Evolutionary conservation across 805 yeast genomes (phyloP), one percentile per base, ranked within the genome.

Genomic region (Metschnikowia noctiluminum): DNA sequence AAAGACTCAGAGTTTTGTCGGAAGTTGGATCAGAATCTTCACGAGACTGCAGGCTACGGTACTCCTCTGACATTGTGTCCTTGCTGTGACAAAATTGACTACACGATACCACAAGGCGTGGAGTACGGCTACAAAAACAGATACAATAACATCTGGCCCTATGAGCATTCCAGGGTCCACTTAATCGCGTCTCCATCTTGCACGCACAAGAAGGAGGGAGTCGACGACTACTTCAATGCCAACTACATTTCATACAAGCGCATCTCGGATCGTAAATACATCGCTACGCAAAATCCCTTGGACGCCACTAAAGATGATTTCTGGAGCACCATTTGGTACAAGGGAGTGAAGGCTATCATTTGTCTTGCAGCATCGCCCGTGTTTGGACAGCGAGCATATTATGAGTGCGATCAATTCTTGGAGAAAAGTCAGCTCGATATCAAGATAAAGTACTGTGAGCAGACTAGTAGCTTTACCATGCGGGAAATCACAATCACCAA

Each of bases 81-180:
- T 2, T 62, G 64, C 32, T 74, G 78, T 58, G 77, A 73, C 50
- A 60, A 62, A 4, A 72, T 66, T 41, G 58, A 58, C 21, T 74
- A 71, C 49, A 63, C 64, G 42, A 60, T 74, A 14, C 78, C 79
- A 1, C 58, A 63, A 45, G 97, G 96, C 7, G 82, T 90, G 38
- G 96, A 89, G 64, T 74, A 82, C 38, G 92, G 95, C 27, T 65
- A 77, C 45, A 90, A 90, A 61, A 89, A 91, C 65, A 70, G 98
- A 51, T 91, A 91, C 71, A 86, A 87, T 59, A 96, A 91, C 63
- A 87, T 91, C 38, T 85, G 87, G 60, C 90, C 96, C 4, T 91
- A 80, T 65, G 95, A 88, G 61, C 92, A 87, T 59, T 79, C 95
- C 4, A 73, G 97, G 49, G 97, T 92, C 11, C 79, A 79, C 50